Evolutionary conservation across 164 flowering plant genomes (phyloP), one percentile per base, ranked within the genome.

Genomic region (Annona cherimola): DNA sequence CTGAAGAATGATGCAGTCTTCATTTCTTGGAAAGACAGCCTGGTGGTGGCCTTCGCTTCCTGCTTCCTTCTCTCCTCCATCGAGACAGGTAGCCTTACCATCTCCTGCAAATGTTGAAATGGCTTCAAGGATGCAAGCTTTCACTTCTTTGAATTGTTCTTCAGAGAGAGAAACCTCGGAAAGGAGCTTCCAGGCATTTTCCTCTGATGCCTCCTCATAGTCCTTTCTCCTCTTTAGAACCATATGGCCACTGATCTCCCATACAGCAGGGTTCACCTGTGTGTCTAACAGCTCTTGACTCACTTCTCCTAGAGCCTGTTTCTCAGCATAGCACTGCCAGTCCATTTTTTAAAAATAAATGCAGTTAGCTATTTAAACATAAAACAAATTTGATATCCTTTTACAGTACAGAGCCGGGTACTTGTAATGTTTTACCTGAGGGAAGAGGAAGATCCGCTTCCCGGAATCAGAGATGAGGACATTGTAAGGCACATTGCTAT

Each of bases 241-340:
- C 77, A 92, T 89, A 69, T 92, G 98, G 18, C 96, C 98, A 73
- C 98, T 85, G 66, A 90, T 93, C 78, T 93, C 98, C 98, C 94
- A 90, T 39, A 86, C 94, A 4, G 96, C 96, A 3, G 96, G 98
- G 63, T 93, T 93, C 66, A 90, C 98, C 81, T 87, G 94, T 4
- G 94, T 88, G 77, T 93, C 92, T 8, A 89, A 83, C 45, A 93
- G 82, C 80, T 90, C 92, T n/a, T 78, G 66, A 54, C 84, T 87
- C 66, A 90, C 96, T 77, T 86, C 87, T n/a, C 96, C 94, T n/a
- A 88, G 88, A 8, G 98, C 96, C 73, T 93, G 96, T 77, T 89
- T 92, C 88, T 90, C 90, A 0, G 98, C 96, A 74, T 89, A 89
- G 71, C 94, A 89, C 96, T 92, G 88, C 20, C 43, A 12, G 8